These are phyloP conservation scores for Pittosporum tobira DNA, from an alignment of 129 eudicot genomes.

Conservation along the genomic window DNA sequence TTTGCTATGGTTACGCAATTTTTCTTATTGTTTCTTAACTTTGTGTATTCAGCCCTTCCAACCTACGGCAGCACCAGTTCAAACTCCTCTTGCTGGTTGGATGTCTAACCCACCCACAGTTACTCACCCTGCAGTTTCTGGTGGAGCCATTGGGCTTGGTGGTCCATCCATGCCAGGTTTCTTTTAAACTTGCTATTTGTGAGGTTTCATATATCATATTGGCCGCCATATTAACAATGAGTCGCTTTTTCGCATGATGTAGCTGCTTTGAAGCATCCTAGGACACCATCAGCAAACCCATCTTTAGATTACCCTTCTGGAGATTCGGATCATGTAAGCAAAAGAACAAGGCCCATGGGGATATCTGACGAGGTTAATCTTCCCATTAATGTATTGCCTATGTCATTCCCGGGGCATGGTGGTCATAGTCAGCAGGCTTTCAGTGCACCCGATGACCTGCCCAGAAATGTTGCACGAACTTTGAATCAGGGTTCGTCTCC, in stretches of 20 bases:
- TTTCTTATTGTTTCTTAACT: not conserved
- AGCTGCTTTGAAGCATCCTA: slow-evolving; percentile 87
- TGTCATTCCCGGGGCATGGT: slow-evolving; percentile 58
- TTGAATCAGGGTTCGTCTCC: slow-evolving; percentile 85
- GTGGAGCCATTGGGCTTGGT: slow-evolving; percentile 73
- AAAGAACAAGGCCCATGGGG: slow-evolving; percentile 74
- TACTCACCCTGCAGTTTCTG: slow-evolving; percentile 64
- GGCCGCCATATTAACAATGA: slow-evolving; percentile 4
- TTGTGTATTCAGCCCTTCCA: slow-evolving; percentile 58
- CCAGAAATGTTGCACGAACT: slow-evolving; percentile 64
- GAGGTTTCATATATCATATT: not conserved
- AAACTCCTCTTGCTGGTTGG: slow-evolving; percentile 85
- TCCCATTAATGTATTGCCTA: slow-evolving; percentile 63
- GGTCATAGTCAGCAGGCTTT: slow-evolving; percentile 57
- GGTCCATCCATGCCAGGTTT: slow-evolving; percentile 70
- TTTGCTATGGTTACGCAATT: not conserved
- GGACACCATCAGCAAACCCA: slow-evolving; percentile 67
- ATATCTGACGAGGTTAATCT: slow-evolving; percentile 78
- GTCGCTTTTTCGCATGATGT: slow-evolving; percentile 9
- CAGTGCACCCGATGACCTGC: slow-evolving; percentile 62
- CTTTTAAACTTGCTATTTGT: not conserved
- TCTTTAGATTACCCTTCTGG: slow-evolving; percentile 72
- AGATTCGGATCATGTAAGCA: slow-evolving; percentile 63
- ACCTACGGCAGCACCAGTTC: slow-evolving; percentile 57
- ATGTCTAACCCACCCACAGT: slow-evolving; percentile 77